Conservation (phyloP, 2,329 filamentous ascomycete species). For the Sclerotinia glacialis region DNA sequence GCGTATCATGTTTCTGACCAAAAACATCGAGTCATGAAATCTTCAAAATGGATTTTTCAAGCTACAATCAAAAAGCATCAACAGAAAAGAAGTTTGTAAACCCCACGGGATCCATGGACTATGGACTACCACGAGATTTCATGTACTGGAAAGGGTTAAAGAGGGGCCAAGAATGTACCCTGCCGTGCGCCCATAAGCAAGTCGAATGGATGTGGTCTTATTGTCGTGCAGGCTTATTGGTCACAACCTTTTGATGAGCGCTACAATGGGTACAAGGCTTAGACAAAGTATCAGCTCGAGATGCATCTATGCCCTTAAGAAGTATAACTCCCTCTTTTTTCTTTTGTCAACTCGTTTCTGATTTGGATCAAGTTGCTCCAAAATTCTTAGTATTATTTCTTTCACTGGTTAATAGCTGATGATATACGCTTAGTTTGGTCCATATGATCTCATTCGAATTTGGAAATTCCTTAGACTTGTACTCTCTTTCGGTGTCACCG, state of each 20-base stretch:
- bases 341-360: not conserved
- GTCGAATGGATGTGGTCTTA: not conserved
- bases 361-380: conserved; percentile 2
- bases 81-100: not conserved
- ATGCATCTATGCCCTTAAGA: not conserved
- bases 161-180: not conserved
- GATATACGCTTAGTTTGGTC: not conserved
- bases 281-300: conserved; percentile 1
- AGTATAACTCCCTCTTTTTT: not conserved
- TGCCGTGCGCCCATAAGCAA: conserved; percentile 2
- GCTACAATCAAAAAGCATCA: not conserved
- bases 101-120: not conserved
- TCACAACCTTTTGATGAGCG: not conserved
- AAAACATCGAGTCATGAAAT: conserved; percentile 1
- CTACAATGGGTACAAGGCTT: not conserved
- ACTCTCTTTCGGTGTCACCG: no score
- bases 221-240: not conserved
- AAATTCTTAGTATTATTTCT: not conserved
- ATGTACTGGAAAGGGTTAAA: not conserved
- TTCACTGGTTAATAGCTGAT: not conserved
- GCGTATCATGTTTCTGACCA: not conserved
- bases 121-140: not conserved
- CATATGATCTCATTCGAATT: not conserved
- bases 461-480: not conserved
- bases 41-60: not conserved